Base-by-base conservation (phyloP, 768 basidiomycete genomes). In the Rhodosporidiobolus sp. region DNA sequence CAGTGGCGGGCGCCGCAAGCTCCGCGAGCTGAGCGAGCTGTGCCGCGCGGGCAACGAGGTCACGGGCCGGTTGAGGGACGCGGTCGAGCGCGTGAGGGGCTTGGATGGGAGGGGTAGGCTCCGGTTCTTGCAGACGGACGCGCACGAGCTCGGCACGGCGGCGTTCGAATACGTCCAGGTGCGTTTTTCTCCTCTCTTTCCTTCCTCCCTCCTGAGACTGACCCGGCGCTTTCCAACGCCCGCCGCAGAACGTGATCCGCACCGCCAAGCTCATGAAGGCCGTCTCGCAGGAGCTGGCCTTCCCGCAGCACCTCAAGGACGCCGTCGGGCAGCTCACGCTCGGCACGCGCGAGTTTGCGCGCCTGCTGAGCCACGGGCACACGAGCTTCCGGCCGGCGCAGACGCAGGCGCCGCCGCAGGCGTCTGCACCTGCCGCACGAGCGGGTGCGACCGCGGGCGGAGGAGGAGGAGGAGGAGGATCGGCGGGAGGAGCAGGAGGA, bases 111-210 rank as follows among this genome's bases (percentile, higher is more conserved):
- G 68, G 34, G 73, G 73, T 0, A 30, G 60, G 45, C 57, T 72
- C 35, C 65, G 55, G 68, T 76, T 76, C n/a, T 43, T 64, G 22
- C 16, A 35, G 58, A 30, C 35, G 35, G 72, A 76, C 24, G 69
- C 69, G 32, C 49, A 38, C 28, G 43, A 60, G 17, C 38, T 76
- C 8, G 71, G 75, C 2, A 66, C 65, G 26, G 68, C 69, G 7
- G 65, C 72, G 43, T 73, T 70, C 64, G 64, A 70, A n/a, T 76
- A 71, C 32, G 75, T 73, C 10, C 67, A 72, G 68, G 75, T 76
- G 53, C 30, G 65, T 57, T 46, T 10, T 1, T 46, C 32, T n/a
- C 16, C 20, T 49, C 43, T 24, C 26, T 11, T 9, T 26, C n/a
- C 9, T 9, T 38, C 3, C 4, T 22, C 14, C 54, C 43, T n/a